Conservation (phyloP, 768 basidiomycete genomes). For the Suillus luteus region DNA sequence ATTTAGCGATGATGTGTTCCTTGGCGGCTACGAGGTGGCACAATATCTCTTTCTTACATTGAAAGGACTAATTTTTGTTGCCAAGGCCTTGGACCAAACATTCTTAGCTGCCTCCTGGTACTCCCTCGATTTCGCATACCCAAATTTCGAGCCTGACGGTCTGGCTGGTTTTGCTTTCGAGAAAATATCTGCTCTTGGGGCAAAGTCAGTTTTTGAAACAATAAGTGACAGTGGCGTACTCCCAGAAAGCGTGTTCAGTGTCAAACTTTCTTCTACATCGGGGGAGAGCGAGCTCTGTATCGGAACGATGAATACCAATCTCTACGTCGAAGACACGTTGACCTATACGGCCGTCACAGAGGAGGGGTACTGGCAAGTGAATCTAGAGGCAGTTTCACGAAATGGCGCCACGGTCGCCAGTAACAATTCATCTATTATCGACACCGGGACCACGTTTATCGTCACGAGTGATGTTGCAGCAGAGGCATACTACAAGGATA, state of each 20-base stretch:
- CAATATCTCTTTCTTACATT: slow-evolving; percentile 4
- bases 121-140: slow-evolving; percentile 30
- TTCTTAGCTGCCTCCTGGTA: slow-evolving; percentile 48
- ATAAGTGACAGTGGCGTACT: slow-evolving; percentile 40
- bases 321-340: slow-evolving; percentile 47
- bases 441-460: slow-evolving; percentile 34
- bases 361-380: slow-evolving; percentile 42
- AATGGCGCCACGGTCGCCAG: slow-evolving; percentile 22
- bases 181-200: slow-evolving; percentile 35
- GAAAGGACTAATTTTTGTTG: background rate
- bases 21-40: slow-evolving; percentile 39
- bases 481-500: slow-evolving; percentile 30
- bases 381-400: slow-evolving; percentile 30
- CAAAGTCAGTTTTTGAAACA: slow-evolving; percentile 46
- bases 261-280: slow-evolving; percentile 45
- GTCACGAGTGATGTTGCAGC: slow-evolving; percentile 31
- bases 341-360: slow-evolving; percentile 38
- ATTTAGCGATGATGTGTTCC: slow-evolving; percentile 45
- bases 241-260: slow-evolving; percentile 43
- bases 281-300: slow-evolving; percentile 54
- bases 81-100: slow-evolving; percentile 39
- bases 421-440: slow-evolving; percentile 35
- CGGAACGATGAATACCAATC: slow-evolving; percentile 49
- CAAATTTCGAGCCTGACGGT: slow-evolving; percentile 39
- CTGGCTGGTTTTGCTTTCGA: slow-evolving; percentile 47